A percentile compares a stretch with the other conserved stretches of the same genome.
Evolutionary conservation across 805 yeast genomes (phyloP).

Genomic region (Starmerella stigmatis): DNA sequence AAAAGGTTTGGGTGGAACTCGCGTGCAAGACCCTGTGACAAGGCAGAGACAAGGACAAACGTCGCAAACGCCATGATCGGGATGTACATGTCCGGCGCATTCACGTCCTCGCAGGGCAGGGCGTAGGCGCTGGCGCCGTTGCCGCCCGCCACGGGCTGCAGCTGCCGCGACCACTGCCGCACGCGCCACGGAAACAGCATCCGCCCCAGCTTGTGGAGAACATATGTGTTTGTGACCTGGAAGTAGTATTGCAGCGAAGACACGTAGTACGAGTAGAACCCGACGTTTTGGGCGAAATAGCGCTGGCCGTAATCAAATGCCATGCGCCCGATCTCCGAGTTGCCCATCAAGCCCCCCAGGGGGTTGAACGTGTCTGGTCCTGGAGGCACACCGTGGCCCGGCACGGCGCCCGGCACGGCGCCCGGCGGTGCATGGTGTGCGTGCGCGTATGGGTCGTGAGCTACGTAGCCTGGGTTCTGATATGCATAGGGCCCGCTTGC

Average conservation of each 20-base stretch:
- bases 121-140: constrained; percentile 41
- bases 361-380: constrained; percentile 18
- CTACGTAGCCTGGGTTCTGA: constrained; percentile 1
- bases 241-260: constrained; percentile 71
- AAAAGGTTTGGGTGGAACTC: constrained; percentile 87
- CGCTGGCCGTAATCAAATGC: constrained; percentile 76
- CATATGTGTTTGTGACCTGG: constrained; percentile 84
- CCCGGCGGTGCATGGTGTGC: constrained; percentile 16
- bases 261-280: constrained; percentile 38
- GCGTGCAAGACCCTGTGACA: constrained; percentile 75
- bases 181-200: constrained; percentile 80
- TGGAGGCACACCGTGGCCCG: constrained; percentile 25
- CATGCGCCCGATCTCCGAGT: constrained; percentile 70
- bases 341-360: constrained; percentile 61
- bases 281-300: constrained; percentile 61
- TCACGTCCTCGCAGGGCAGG: constrained; percentile 74
- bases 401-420: constrained; percentile 18
- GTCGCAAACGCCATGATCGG: constrained; percentile 91
- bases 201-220: constrained; percentile 56
- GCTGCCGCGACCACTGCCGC: constrained; percentile 64
- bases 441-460: constrained; percentile 10
- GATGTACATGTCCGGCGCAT: constrained; percentile 93
- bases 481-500: constrained; percentile 9
- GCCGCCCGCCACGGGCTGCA: constrained; percentile 31
- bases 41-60: constrained; percentile 72